These are phyloP conservation scores for Fusarium illudens DNA, from an alignment of 2,329 filamentous ascomycete species.

Conservation along the genomic window DNA sequence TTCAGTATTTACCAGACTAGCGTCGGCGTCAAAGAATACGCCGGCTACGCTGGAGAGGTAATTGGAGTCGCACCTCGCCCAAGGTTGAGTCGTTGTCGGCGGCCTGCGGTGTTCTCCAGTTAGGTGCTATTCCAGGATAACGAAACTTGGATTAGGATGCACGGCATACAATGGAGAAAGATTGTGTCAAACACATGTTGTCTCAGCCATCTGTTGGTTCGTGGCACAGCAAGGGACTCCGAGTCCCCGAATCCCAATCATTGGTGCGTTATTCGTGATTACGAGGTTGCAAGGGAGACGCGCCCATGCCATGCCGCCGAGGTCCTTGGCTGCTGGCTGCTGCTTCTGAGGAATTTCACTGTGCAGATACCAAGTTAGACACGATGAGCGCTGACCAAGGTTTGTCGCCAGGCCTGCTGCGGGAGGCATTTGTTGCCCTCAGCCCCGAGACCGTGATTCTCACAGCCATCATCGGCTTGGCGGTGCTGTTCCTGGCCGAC, in stretches of 20 bases:
- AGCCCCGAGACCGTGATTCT: neutral
- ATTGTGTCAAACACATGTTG: neutral
- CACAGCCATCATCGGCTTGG: neutral
- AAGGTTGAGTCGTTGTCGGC: neutral
- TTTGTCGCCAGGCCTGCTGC: neutral
- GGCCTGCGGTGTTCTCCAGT: neutral
- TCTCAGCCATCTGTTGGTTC: neutral
- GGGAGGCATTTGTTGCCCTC: neutral
- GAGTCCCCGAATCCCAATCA: neutral
- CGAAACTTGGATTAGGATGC: neutral
- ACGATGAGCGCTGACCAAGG: neutral
- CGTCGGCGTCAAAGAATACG: neutral
- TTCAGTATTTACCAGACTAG: neutral
- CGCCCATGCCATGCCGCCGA: neutral
- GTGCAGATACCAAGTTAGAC: neutral
- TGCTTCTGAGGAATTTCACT: neutral
- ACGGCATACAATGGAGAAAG: neutral
- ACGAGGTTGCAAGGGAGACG: neutral
- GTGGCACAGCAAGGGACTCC: neutral
- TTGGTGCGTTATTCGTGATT: neutral
- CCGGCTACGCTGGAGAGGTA: neutral
- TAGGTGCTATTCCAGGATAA: neutral
- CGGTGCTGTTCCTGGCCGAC: conserved; percentile 19
- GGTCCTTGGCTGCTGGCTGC: neutral
- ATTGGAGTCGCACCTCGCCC: neutral